Base-by-base conservation (phyloP, 1,284 basidiomycete species). In the Cutaneotrichosporon dermatis region DNA sequence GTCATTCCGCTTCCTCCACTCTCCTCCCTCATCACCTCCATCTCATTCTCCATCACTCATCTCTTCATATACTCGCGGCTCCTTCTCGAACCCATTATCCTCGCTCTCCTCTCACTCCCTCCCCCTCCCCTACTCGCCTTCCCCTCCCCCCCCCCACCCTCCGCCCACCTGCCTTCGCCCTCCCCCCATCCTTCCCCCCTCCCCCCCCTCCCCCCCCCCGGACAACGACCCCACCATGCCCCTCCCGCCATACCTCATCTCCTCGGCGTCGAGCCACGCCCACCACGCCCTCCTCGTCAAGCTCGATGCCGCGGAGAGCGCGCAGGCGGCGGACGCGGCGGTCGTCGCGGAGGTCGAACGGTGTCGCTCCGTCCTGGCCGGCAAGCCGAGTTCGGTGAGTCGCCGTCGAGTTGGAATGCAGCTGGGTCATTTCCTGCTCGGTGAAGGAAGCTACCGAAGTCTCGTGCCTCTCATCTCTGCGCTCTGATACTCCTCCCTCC, bases 241-340 rank as follows among this genome's bases (percentile, higher is more conserved):
- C 2, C 57, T 75, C 13, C 74, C 73, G 46, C 68, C 73, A 6
- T 77, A 73, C 54, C 62, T 77, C 16, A 72, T 67, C 10, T 74
- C 74, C 5, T 70, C 69, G 2, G 74, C 75, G 5, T 71, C 69
- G n/a, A 75, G 72, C 6, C 57, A 73, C 46, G 64, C 73, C 1
- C 75, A 77, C 64, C 72, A 77, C 61, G 69, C 70, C 5, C 58
- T 75, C 16, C 59, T 76, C 8, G 69, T 66, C 9, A 64, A 57
- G 52, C 67, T 76, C 11, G 63, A 75, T 16, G 65, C 60, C 9
- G 68, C 69, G 1, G 37, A 15, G 25, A 68, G 67, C 6, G n/a
- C 41, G 7, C 66, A 69, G 36, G 74, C 71, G 50, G 66, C 70
- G 25, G 68, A 73, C 13, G 62, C 62, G 25, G 64, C 71, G 37